Evolutionary conservation across 2,329 filamentous ascomycete species (phyloP).

Genomic region (Fusarium sambucinum): DNA sequence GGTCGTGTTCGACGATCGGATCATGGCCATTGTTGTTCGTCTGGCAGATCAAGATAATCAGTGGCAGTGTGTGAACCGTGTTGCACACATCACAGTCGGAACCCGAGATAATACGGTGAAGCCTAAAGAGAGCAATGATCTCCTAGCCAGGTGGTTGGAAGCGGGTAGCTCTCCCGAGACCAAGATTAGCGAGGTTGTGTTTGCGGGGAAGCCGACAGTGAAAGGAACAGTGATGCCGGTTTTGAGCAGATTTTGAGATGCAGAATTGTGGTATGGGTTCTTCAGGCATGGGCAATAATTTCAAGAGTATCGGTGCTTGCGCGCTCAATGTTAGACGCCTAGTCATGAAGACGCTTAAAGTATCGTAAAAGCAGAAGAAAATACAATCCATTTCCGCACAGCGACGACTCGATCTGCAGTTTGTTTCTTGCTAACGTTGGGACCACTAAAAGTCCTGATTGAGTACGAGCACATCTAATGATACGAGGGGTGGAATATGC

Average conservation of each 20-base stretch:
- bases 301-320: not conserved
- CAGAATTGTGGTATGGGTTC: not conserved
- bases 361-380: not conserved
- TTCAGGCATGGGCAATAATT: not conserved
- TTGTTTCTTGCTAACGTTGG: not conserved
- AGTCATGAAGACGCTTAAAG: not conserved
- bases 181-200: slow-evolving; percentile 61
- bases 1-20: slow-evolving; percentile 84
- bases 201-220: slow-evolving; percentile 63
- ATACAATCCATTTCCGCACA: not conserved
- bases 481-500: slow-evolving; percentile 1
- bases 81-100: slow-evolving; percentile 91
- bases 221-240: slow-evolving; percentile 63
- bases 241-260: slow-evolving; percentile 57
- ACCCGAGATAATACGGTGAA: slow-evolving; percentile 81
- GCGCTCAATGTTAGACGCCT: not conserved
- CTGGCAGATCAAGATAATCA: slow-evolving; percentile 67
- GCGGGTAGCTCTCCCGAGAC: slow-evolving; percentile 59
- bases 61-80: slow-evolving; percentile 79
- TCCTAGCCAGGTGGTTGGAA: slow-evolving; percentile 81
- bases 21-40: slow-evolving; percentile 93
- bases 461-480: not conserved
- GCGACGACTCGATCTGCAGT: not conserved
- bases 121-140: slow-evolving; percentile 92
- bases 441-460: not conserved